Percentiles rank a stretch among this genome's conserved stretches.
Evolutionary conservation across 1,284 basidiomycete genomes (phyloP).

Genomic region (Stereum hirsutum): DNA sequence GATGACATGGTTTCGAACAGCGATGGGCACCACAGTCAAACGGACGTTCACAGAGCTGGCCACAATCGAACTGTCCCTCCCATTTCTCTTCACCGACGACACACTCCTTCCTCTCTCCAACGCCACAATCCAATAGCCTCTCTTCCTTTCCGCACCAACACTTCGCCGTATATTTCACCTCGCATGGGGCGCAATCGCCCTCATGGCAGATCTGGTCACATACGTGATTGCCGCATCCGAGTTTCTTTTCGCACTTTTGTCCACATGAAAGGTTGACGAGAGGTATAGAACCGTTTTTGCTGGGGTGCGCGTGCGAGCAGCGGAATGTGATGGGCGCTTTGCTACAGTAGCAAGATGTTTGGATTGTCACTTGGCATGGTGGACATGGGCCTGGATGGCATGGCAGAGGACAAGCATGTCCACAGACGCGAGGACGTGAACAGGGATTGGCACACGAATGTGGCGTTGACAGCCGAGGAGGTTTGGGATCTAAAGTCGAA

Average conservation of each 20-base stretch:
- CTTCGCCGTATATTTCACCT: constrained; percentile 36
- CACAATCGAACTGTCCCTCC: constrained; percentile 68
- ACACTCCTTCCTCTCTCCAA: constrained; percentile 29
- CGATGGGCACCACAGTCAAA: constrained; percentile 73
- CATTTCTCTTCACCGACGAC: constrained; percentile 31
- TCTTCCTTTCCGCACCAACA: constrained; percentile 77
- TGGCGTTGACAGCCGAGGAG: constrained; percentile 62
- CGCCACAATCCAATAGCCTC: constrained; percentile 58
- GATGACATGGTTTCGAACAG: constrained; percentile 66
- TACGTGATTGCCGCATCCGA: constrained; percentile 63
- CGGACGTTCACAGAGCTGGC: constrained; percentile 44
- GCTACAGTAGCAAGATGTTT: constrained; percentile 60
- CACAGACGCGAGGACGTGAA: constrained; percentile 51
- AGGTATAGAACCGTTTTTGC: constrained; percentile 13
- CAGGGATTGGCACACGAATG: constrained; percentile 83
- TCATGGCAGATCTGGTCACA: constrained; percentile 63
- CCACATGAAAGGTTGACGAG: constrained; percentile 53
- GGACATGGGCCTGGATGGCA: constrained; percentile 80
- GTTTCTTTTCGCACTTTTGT: constrained; percentile 44
- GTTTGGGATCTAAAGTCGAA: constrained; percentile 61
- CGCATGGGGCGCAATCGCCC: constrained; percentile 61
- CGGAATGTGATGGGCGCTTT: constrained; percentile 52
- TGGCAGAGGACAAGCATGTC: constrained; percentile 62
- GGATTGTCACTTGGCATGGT: constrained; percentile 45
- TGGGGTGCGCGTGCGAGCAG: constrained; percentile 41